Percentiles rank a stretch among this genome's conserved stretches.
Conservation (phyloP, 2,329 filamentous ascomycete species). For the Corynespora cassiicola region DNA sequence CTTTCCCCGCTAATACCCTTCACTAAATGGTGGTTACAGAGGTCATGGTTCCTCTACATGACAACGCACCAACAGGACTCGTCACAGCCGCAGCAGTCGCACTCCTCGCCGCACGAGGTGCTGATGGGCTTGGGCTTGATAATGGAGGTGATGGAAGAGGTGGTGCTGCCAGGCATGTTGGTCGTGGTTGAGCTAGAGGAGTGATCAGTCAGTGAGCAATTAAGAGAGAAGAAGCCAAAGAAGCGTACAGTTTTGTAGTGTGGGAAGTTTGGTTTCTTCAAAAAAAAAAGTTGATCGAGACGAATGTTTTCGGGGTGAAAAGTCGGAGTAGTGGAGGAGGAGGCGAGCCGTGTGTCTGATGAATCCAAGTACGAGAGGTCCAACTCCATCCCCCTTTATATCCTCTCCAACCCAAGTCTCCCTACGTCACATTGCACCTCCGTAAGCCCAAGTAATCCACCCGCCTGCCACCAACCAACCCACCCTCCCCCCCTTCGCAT, state of each 20-base stretch:
- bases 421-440: conserved; percentile 6
- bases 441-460: conserved; percentile 13
- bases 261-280: no score
- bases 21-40: no score
- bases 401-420: conserved; percentile 1
- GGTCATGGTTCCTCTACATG: no score
- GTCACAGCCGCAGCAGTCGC: conserved; percentile 47
- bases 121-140: conserved; percentile 43
- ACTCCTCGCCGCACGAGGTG: conserved; percentile 41
- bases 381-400: conserved; percentile 15
- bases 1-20: no score
- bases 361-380: conserved; percentile 1
- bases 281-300: no score
- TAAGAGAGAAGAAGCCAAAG: no score
- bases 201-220: conserved; percentile 1
- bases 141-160: conserved; percentile 44
- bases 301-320: no score
- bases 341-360: not conserved
- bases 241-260: no score
- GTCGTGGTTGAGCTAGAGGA: conserved; percentile 1
- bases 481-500: conserved; percentile 1
- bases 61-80: conserved; percentile 46
- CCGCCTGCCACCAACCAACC: conserved; percentile 2
- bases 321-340: not conserved
- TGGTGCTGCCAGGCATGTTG: conserved; percentile 41